Percentiles rank a stretch among this genome's conserved stretches.
phyloP scores from a whole-genome alignment of 768 basidiomycete species.

The Leccinum rimulosum region DNA sequence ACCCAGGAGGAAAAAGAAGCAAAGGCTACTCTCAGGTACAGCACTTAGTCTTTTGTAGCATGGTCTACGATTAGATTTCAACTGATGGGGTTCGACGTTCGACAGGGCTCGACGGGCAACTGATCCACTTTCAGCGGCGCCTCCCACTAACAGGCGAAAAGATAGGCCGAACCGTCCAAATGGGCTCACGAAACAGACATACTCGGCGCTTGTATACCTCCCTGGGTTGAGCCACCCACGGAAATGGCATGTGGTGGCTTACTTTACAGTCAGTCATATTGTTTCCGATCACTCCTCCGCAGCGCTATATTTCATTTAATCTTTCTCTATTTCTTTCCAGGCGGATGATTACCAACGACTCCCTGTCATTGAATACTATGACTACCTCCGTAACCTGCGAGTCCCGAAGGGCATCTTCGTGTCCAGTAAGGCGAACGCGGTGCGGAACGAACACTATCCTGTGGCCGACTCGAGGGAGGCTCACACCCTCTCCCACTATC shows the following conservation, averaged over 20 bases:
- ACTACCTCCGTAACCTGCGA: constrained; percentile 64
- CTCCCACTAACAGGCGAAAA: constrained; percentile 65
- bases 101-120: constrained; percentile 55
- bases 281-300: neutral
- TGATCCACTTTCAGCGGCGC: constrained; percentile 56
- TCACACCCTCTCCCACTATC: constrained; percentile 9
- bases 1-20: constrained; percentile 77
- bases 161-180: constrained; percentile 76
- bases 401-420: constrained; percentile 72
- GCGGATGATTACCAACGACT: constrained; percentile 66
- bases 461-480: constrained; percentile 17
- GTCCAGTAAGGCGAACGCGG: constrained; percentile 56
- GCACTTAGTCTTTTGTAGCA: constrained; percentile 14
- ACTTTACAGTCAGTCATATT: constrained; percentile 60
- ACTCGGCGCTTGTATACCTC: constrained; percentile 71
- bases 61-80: neutral
- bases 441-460: constrained; percentile 26
- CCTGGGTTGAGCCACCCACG: constrained; percentile 55
- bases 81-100: constrained; percentile 1
- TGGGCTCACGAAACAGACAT: constrained; percentile 85
- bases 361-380: constrained; percentile 72
- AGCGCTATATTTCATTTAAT: constrained; percentile 6
- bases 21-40: constrained; percentile 72
- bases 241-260: constrained; percentile 85
- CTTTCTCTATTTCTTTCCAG: constrained; percentile 33